phyloP scores from a whole-genome alignment of 306 rosid species.

The Astragalus glycyphyllos region DNA sequence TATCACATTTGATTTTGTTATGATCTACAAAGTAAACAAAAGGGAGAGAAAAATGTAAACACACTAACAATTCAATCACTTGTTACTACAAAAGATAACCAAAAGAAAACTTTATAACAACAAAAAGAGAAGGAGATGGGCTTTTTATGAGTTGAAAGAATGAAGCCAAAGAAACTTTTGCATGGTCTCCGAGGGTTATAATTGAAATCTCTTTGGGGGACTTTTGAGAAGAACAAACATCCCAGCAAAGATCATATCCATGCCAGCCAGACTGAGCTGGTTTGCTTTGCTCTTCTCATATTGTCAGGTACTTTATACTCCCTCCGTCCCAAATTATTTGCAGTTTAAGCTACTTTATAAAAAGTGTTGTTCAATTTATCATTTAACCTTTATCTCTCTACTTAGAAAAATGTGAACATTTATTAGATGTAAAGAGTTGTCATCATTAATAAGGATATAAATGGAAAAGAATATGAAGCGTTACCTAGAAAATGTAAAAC shows the following conservation, averaged over 20 bases:
- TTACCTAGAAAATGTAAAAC: no score
- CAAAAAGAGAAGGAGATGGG: conserved; percentile 42
- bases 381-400: no score
- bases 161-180: conserved; percentile 78
- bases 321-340: no score
- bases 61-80: conserved; percentile 43
- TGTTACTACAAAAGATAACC: conserved; percentile 35
- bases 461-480: no score
- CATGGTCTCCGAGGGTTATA: conserved; percentile 94
- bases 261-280: conserved; percentile 76
- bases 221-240: conserved; percentile 69
- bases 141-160: conserved; percentile 64
- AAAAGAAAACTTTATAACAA: conserved; percentile 46
- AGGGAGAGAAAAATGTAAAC: conserved; percentile 34
- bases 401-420: no score
- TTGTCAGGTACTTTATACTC: no score
- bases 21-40: conserved; percentile 51
- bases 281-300: conserved; percentile 49
- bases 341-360: no score
- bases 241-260: conserved; percentile 45
- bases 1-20: conserved; percentile 37
- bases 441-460: no score
- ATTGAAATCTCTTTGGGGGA: conserved; percentile 67
- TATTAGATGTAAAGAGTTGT: no score
- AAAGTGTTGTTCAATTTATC: no score